Base-by-base conservation (phyloP, 2,329 filamentous ascomycete genomes). In the Amesomyces nigricolor region DNA sequence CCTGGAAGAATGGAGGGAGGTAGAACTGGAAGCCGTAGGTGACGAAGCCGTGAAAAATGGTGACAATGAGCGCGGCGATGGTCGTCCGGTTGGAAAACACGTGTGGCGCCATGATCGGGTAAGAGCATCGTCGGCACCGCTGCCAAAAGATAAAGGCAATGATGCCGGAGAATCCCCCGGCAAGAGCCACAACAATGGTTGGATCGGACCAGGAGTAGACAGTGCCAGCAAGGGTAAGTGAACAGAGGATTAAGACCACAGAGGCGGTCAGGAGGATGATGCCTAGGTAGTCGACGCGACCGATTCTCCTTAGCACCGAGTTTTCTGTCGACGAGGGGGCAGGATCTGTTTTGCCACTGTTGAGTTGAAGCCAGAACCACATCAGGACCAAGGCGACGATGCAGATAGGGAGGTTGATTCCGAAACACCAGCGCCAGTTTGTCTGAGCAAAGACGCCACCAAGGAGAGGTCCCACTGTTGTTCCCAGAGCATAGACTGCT, bases 1-100 rank as follows among this genome's bases (percentile, higher is more conserved):
- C 70, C 53, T 77, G 74, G 63, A 78, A 78, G 62, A 76, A 78
- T 13, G 77, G 63, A 0, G 75, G 74, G 1, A 76, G 60, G 58
- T 75, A 76, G 63, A 71, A 73, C 52, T 69, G 63, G 26, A 67
- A 63, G 62, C 71, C 72, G 51, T 69, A 68, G 0, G 68, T 62
- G 16, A 74, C 60, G 13, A 77, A 61, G 22, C 66, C 66, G 44
- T 73, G 68, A 9, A 76, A 47, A 37, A 74, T 70, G 8, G 69
- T 72, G 16, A 71, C 55, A 4, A 64, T 44, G 47, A 72, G 71
- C 1, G 63, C 67, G 3, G 67, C 61, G 2, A 62, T 53, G 0
- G 62, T 67, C 2, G 75, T 78, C 4, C 72, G 68, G 60, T 76
- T 78, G 1, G 64, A 65, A 65, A 80, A 78, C 22, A 79, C 66